Percentiles rank a stretch among this genome's conserved stretches.
phyloP scores from a whole-genome alignment of 2,329 filamentous ascomycete genomes.

The Trichoderma lentiforme region DNA sequence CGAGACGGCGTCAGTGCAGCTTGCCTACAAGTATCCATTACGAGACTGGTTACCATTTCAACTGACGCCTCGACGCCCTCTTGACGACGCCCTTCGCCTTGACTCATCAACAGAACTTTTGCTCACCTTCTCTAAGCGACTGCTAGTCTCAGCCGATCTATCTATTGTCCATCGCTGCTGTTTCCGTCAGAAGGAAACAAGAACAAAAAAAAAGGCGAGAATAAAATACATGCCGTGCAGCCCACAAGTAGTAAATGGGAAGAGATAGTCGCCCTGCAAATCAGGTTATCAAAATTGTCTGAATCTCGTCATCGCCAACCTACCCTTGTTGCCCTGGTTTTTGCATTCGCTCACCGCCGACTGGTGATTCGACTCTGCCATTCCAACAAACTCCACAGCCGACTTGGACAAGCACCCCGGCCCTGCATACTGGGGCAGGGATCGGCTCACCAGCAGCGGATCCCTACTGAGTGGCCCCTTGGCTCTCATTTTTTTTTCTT shows the following conservation, averaged over 20 bases:
- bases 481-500: background rate
- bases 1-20: conserved; percentile 6
- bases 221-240: background rate
- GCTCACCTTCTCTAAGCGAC: background rate
- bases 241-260: background rate
- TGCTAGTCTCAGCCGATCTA: background rate
- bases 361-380: conserved; percentile 10
- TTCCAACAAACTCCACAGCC: conserved; percentile 2
- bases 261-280: background rate
- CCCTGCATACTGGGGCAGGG: background rate
- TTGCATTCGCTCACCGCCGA: conserved; percentile 12
- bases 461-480: conserved; percentile 2
- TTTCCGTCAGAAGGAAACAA: background rate
- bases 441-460: conserved; percentile 11
- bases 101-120: conserved; percentile 3
- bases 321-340: conserved; percentile 1
- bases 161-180: background rate
- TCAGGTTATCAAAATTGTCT: conserved; percentile 6
- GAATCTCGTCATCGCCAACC: conserved; percentile 15
- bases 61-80: conserved; percentile 5
- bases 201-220: background rate
- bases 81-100: conserved; percentile 10
- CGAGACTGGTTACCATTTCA: conserved; percentile 7
- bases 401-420: background rate
- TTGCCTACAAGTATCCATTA: background rate